Percentiles rank a stretch among this genome's conserved stretches.
Conservation (phyloP, 805 yeast genomes). For the Cyberlindnera xylosilytica region DNA sequence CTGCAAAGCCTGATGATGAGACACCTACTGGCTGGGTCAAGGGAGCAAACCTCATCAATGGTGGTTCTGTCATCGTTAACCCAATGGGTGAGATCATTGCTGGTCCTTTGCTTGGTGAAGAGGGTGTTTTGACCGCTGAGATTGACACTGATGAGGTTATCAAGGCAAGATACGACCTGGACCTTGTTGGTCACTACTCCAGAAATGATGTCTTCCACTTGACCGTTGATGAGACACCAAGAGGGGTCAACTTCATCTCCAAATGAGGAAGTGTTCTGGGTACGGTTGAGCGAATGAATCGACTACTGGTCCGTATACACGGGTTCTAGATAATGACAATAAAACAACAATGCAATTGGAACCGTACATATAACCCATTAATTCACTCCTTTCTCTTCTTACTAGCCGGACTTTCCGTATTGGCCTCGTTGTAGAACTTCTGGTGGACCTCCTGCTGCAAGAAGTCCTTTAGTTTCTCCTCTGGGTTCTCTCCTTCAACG, state of each 20-base stretch:
- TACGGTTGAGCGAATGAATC: too few species aligned
- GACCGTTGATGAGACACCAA: conserved; percentile 36
- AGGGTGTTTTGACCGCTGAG: conserved; percentile 39
- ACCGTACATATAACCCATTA: too few species aligned
- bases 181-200: conserved; percentile 41
- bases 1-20: conserved; percentile 29
- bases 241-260: conserved; percentile 18
- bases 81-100: conserved; percentile 44
- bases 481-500: conserved; percentile 76
- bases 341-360: too few species aligned
- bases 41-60: conserved; percentile 35
- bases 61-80: conserved; percentile 38
- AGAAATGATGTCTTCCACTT: conserved; percentile 42
- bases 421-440: conserved; percentile 34
- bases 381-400: conserved; percentile 38
- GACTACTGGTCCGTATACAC: too few species aligned
- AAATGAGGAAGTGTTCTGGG: too few species aligned
- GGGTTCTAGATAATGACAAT: too few species aligned
- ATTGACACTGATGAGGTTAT: conserved; percentile 36
- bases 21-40: conserved; percentile 31
- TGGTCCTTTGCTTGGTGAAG: conserved; percentile 40
- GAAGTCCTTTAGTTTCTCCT: conserved; percentile 67
- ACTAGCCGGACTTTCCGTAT: conserved; percentile 26
- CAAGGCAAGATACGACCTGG: conserved; percentile 41
- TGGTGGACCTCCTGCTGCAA: conserved; percentile 64